Base-by-base conservation (phyloP, 371 early-diverging fungal genomes). In the Mycotypha africana region DNA sequence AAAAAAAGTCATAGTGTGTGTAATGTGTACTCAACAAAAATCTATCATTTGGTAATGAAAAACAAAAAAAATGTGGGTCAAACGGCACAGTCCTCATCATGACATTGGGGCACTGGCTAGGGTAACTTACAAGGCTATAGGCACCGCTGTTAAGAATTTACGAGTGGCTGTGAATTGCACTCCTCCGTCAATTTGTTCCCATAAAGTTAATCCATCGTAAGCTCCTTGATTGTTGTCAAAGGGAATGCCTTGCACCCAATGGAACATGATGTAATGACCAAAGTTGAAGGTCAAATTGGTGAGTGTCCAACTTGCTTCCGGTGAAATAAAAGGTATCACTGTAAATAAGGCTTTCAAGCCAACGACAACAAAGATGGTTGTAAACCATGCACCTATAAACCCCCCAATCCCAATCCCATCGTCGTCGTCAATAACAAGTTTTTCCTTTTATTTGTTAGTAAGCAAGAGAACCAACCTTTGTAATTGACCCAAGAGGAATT, bases 171-270 rank as follows among this genome's bases (percentile, higher is more conserved):
- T 96, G 62, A 95, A 96, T 57, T 95, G 95, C 22, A 80, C 87
- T 33, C 96, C 97, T 45, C 89, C 84, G 65, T 97, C 98, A 58
- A 97, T 93, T 72, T 97, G 98, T 67, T 97, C 98, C 98, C 98
- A 97, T 42, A 97, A 76, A 15, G 96, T 96, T 45, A 95, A 70
- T 32, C 89, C 91, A 58, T 89, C 92, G 60, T 85, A 92, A n/a
- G 90, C 96, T 38, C 94, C 93, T 67, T 95, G 95, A 51, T 94
- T 88, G 38, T 91, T 84, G 45, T 88, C 89, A 58, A 93, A 95
- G 10, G 98, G 98, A 34, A 91, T 91, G 16, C 98, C 98, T 47
- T 86, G 88, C 28, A 95, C 79, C 81, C 89, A 90, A 74, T 97
- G 98, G 63, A 97, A 95, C 88, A 96, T 88, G 56, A 97, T 76